Percentiles rank a stretch among this genome's conserved stretches.
Evolutionary conservation across 192 early-diverging fungal genomes (phyloP).

Genomic region (Entomortierella parvispora): DNA sequence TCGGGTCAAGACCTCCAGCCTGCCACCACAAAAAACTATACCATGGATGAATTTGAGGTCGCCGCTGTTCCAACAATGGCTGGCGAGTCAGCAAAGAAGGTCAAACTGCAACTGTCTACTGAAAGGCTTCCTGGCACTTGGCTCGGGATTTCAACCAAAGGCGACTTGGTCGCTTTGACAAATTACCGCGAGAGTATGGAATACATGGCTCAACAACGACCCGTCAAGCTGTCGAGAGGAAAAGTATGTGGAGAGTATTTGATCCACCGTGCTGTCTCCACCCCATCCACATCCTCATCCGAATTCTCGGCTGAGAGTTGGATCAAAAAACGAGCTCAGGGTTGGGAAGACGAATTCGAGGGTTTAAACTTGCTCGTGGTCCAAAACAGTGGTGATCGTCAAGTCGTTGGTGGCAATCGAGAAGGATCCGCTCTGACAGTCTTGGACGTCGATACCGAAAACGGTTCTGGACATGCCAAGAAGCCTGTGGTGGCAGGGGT

Average conservation of each 20-base stretch:
- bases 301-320: constrained; percentile 11
- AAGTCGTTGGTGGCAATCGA: constrained; percentile 54
- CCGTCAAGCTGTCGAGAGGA: constrained; percentile 37
- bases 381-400: constrained; percentile 19
- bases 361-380: constrained; percentile 58
- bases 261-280: constrained; percentile 4
- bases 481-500: constrained; percentile 45
- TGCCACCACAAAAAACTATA: constrained; percentile 19
- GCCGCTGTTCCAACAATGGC: too few relatives aligned
- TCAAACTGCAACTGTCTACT: constrained; percentile 11
- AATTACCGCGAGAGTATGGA: constrained; percentile 52
- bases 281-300: too few relatives aligned
- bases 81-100: too few relatives aligned
- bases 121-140: constrained; percentile 54
- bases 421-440: constrained; percentile 17
- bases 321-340: constrained; percentile 24
- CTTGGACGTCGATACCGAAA: neutral
- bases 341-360: constrained; percentile 48
- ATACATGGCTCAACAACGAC: constrained; percentile 2
- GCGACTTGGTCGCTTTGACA: constrained; percentile 58
- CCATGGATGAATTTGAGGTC: constrained; percentile 13
- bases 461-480: neutral
- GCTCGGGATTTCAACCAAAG: constrained; percentile 58
- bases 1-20: constrained; percentile 56
- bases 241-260: constrained; percentile 55